These are phyloP conservation scores for Thelonectria blattea DNA, from an alignment of 2,329 filamentous ascomycete genomes.

Conservation along the genomic window DNA sequence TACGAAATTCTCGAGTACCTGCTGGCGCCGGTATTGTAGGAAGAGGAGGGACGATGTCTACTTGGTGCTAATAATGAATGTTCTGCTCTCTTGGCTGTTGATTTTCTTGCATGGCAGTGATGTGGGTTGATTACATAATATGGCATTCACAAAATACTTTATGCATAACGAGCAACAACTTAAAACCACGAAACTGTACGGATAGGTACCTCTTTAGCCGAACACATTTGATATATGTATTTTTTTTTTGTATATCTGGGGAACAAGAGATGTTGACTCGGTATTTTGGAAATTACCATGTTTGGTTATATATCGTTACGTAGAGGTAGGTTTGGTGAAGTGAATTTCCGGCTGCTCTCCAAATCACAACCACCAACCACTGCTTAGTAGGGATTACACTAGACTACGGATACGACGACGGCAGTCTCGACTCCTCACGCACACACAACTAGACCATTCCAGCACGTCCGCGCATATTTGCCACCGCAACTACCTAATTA, in stretches of 20 bases:
- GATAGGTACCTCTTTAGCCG: too few species aligned
- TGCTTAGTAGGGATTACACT: too few species aligned
- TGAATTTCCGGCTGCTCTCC: too few species aligned
- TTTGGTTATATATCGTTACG: too few species aligned
- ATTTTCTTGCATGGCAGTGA: not conserved
- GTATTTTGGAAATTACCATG: too few species aligned
- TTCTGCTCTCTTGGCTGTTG: not conserved
- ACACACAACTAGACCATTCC: slow-evolving; percentile 24
- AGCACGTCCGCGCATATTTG: slow-evolving; percentile 27
- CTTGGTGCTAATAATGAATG: not conserved
- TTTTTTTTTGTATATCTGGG: too few species aligned
- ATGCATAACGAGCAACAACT: too few species aligned
- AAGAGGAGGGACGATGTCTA: not conserved
- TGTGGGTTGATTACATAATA: slow-evolving; percentile 38
- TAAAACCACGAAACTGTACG: too few species aligned
- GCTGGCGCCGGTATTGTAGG: slow-evolving; percentile 56
- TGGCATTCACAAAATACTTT: slow-evolving; percentile 37
- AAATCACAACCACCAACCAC: too few species aligned
- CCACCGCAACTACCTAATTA: slow-evolving; percentile 33
- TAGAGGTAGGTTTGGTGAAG: too few species aligned
- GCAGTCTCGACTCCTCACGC: slow-evolving; percentile 6
- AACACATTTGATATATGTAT: too few species aligned
- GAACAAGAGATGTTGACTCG: too few species aligned
- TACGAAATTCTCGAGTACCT: slow-evolving; percentile 63
- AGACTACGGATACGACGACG: slow-evolving; percentile 11